Conservation (phyloP, 179 eudicot genomes). For the Sideroxylon spinosum region DNA sequence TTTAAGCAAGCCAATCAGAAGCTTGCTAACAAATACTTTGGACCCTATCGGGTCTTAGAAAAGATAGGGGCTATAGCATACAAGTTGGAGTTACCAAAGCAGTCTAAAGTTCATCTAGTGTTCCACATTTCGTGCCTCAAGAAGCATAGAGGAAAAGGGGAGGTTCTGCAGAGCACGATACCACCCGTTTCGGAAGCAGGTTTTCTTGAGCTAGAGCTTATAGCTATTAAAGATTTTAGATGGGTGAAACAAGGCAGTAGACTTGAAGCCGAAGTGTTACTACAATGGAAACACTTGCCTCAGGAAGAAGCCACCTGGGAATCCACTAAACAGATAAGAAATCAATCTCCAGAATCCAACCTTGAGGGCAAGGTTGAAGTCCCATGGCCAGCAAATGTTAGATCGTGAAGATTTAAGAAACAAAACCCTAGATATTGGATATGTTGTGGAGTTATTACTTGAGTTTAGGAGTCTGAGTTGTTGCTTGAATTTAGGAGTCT, state of each 20-base stretch:
- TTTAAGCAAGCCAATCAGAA: background rate
- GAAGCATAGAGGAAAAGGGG: background rate
- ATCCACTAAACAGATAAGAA: background rate
- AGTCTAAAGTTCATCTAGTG: background rate
- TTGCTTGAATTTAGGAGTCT: too few relatives aligned
- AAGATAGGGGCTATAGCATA: background rate
- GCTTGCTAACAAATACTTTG: background rate
- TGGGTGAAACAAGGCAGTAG: background rate
- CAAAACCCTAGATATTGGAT: too few relatives aligned
- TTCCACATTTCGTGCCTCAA: background rate
- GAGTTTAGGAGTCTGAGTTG: too few relatives aligned
- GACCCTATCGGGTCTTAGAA: background rate
- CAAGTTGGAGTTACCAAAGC: background rate
- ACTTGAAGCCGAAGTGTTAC: background rate
- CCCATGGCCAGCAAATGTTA: background rate
- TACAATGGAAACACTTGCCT: background rate
- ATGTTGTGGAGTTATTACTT: too few relatives aligned
- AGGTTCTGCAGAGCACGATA: background rate
- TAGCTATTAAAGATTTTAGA: background rate
- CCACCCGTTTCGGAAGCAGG: background rate
- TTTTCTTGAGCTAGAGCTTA: background rate
- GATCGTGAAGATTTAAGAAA: background rate
- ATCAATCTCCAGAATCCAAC: constrained; percentile 12
- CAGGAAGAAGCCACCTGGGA: constrained; percentile 6
- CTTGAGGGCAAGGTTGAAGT: constrained; percentile 25